Conservation (phyloP, 2,329 filamentous ascomycete species). For the Fusarium zealandicum region DNA sequence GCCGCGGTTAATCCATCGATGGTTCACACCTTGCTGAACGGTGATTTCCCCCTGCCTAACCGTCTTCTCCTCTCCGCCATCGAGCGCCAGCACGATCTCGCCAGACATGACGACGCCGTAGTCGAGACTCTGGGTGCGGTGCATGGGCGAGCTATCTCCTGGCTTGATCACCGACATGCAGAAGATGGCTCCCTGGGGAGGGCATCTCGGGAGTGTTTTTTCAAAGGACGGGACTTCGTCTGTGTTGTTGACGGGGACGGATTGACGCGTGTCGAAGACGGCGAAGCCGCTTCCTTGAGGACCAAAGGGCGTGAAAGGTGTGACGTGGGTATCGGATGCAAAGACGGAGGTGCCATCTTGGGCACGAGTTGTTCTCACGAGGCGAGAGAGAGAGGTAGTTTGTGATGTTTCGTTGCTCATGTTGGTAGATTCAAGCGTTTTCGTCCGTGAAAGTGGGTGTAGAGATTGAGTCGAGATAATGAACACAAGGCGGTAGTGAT, state of each 20-base stretch:
- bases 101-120: conserved; percentile 51
- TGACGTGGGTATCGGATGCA: conserved; percentile 6
- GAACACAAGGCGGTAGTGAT: neutral
- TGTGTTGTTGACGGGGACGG: conserved; percentile 26
- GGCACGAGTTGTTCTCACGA: conserved; percentile 10
- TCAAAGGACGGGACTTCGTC: conserved; percentile 23
- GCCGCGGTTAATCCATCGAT: conserved; percentile 53
- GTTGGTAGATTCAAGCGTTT: neutral
- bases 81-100: conserved; percentile 50
- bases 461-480: neutral
- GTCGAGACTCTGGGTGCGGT: conserved; percentile 52
- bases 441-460: neutral
- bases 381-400: neutral
- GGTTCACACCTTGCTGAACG: conserved; percentile 53
- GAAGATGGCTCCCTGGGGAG: conserved; percentile 47
- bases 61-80: conserved; percentile 50
- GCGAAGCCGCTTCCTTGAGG: conserved; percentile 15
- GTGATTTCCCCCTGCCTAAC: conserved; percentile 49
- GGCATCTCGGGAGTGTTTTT: conserved; percentile 45
- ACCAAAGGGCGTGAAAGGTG: conserved; percentile 16
- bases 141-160: conserved; percentile 46
- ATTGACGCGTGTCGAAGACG: conserved; percentile 23
- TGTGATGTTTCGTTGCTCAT: conserved; percentile 6
- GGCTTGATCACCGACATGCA: conserved; percentile 45
- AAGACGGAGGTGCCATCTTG: conserved; percentile 15